Base-by-base conservation (phyloP, 148 eudicot genomes). In the Oxyria digyna region DNA sequence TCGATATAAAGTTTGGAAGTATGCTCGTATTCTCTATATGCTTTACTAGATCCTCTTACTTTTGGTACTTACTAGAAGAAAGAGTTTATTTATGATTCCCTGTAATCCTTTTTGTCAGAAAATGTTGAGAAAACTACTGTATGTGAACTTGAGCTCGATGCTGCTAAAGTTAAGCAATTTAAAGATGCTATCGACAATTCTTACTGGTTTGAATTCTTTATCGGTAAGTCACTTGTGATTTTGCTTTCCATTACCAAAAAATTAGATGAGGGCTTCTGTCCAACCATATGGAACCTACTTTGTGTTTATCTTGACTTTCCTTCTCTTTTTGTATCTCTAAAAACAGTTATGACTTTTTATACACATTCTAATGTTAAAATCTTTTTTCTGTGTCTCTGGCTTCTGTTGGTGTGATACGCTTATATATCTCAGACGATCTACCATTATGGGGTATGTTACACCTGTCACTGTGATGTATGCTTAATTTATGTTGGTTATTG, bases 151-250 rank as follows among this genome's bases (percentile, higher is more conserved):
- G 84, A 89, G 45, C 87, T 89, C 65, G 96, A 89, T 74, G 87
- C 84, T 52, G 78, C 84, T 4, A 93, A 87, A 74, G 91, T 75
- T 74, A 83, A 81, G 71, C 89, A 86, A 68, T 93, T 93, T 70
- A 89, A 85, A 83, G 87, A 87, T 74, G 98, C 96, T 70, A 84
- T 93, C 77, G 96, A 86, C 70, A 89, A 78, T 83, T 86, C 86
- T 29, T 93, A 90, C 74, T 90, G 98, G 98, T 86, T 93, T 77
- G 98, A 93, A 75, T 87, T 93, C 67, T 93, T 93, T 74, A 85
- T 89, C 45, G 96, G 98, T 93, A 82, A 74, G 88, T 77, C 26
- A 31, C 68, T 21, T 46, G 4, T 62, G 41, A 15, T 31, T 6
- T 59, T 59, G 8, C n/a, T 46, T 46, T 46, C 23, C 18, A 46